Base-by-base conservation (phyloP, 2,329 filamentous ascomycete species). In the Periglandula ipomoeae region DNA sequence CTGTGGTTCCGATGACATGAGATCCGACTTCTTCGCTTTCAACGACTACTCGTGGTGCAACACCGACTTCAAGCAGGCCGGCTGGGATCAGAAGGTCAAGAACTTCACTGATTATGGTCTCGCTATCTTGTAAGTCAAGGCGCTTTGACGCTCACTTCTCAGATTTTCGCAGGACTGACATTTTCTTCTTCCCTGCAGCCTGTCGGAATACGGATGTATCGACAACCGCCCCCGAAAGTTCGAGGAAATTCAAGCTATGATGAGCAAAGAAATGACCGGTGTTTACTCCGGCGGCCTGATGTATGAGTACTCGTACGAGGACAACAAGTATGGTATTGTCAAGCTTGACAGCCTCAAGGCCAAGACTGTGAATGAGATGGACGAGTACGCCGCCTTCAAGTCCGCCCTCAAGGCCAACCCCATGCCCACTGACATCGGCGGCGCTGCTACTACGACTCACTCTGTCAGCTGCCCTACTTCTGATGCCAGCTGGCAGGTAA, bases 261-360 rank as follows among this genome's bases (percentile, higher is more conserved):
- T 96, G 84, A 79, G 73, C 68, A 69, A 68, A 19, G 66, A 95
- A 52, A 97, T 97, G 91, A 89, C 85, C 7, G 58, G 67, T 17
- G 89, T 96, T 60, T 97, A 95, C 79, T 96, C 90, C 37, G 93
- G 93, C 60, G 93, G 93, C 66, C 79, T 98, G 35, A 87, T 96
- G 67, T 98, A 96, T 72, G 90, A 97, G 70, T 98, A 95, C 74
- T 84, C 86, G 9, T 71, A 85, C 61, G 89, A 94, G 68, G 75
- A 76, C 52, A 88, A 83, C 70, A 75, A 83, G 41, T 97, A 82
- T 67, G 91, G 90, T 55, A 83, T 95, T 51, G 89, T 90, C 62
- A 70, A 79, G 50, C 73, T 93, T 61, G 77, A 75, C 54, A 59
- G 67, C 62, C 73, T 93, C 61, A 61, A 67, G 42, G 78, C 75